Evolutionary conservation across 345 rosid genomes (phyloP).

Genomic region (Hypericum androsaemum): DNA sequence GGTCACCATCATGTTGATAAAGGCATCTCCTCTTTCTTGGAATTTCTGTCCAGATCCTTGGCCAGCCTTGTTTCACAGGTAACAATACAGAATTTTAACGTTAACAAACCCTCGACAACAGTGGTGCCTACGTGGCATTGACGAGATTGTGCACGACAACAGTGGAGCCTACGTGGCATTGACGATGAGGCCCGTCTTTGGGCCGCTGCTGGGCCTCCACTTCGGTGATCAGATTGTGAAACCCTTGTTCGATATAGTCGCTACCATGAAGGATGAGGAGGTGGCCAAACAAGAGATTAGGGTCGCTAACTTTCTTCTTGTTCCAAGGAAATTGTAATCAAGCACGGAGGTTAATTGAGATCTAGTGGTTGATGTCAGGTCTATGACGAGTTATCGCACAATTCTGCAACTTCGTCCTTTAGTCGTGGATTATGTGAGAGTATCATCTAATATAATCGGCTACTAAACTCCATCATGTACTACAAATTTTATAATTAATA

Average conservation of each 20-base stretch:
- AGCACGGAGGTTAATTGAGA: no score
- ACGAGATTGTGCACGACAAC: constrained; percentile 36
- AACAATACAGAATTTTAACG: no score
- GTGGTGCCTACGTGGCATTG: constrained; percentile 33
- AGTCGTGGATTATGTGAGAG: no score
- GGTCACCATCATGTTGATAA: constrained; percentile 56
- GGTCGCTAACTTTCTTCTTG: constrained; percentile 48
- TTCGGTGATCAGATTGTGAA: constrained; percentile 64
- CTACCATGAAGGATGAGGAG: constrained; percentile 49
- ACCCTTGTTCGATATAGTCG: constrained; percentile 46
- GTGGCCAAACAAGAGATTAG: constrained; percentile 45
- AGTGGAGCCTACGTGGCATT: constrained; percentile 55
- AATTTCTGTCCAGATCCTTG: constrained; percentile 52
- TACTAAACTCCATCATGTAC: no score
- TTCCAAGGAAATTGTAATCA: constrained; percentile 50
- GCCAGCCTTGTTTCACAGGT: constrained; percentile 43
- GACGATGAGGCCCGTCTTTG: constrained; percentile 84
- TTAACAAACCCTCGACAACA: no score
- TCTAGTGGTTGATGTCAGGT: no score
- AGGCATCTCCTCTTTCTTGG: constrained; percentile 84
- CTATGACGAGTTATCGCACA: no score
- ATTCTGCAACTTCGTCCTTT: no score
- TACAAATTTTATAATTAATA: no score
- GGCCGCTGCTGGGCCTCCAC: constrained; percentile 52
- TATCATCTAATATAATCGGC: no score